These are phyloP conservation scores for Funneliformis geosporum DNA, from an alignment of 192 early-diverging fungal genomes.

Conservation along the genomic window DNA sequence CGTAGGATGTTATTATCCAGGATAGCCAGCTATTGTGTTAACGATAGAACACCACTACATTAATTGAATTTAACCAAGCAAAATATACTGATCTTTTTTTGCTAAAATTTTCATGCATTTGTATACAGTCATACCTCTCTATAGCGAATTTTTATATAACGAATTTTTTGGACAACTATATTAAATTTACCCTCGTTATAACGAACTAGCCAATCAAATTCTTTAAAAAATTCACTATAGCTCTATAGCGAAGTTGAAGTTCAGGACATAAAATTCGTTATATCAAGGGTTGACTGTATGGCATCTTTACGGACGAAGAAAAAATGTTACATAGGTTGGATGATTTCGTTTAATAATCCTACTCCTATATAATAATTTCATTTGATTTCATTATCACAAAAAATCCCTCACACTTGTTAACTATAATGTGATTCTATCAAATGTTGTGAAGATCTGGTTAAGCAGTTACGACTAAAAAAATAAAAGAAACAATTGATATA, in stretches of 20 bases:
- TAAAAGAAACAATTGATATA: constrained; percentile 26
- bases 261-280: too few relatives aligned
- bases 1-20: too few relatives aligned
- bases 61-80: constrained; percentile 16
- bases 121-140: too few relatives aligned
- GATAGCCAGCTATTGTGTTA: constrained; percentile 31
- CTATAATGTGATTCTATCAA: neutral
- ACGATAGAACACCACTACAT: constrained; percentile 13
- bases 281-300: too few relatives aligned
- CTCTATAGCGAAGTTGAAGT: too few relatives aligned
- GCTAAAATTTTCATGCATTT: neutral
- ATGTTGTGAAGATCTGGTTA: neutral
- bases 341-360: constrained; percentile 19
- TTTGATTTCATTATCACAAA: constrained; percentile 19
- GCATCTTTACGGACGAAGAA: neutral
- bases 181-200: too few relatives aligned
- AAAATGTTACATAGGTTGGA: neutral
- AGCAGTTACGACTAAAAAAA: constrained; percentile 18
- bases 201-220: too few relatives aligned
- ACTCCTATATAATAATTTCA: constrained; percentile 25
- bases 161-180: too few relatives aligned
- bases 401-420: constrained; percentile 6
- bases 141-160: too few relatives aligned
- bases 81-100: constrained; percentile 3
- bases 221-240: too few relatives aligned